Conservation (phyloP, 2,329 filamentous ascomycete species). For the Diaporthe australafricana region DNA sequence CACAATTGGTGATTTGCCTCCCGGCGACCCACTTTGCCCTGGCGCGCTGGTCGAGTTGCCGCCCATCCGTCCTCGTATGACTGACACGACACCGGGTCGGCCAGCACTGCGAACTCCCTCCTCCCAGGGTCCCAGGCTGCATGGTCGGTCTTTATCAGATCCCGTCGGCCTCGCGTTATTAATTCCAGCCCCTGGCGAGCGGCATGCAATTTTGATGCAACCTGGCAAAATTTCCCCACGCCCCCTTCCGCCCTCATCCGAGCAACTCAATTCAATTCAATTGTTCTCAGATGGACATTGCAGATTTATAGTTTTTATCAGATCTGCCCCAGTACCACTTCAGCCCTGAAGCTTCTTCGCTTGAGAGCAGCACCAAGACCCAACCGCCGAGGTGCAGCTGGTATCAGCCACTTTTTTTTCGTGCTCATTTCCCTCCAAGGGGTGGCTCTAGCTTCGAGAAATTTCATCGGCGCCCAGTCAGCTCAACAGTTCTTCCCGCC, state of each 20-base stretch:
- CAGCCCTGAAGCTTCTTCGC: background rate
- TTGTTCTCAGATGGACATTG: background rate
- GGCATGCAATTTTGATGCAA: slow-evolving; percentile 24
- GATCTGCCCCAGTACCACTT: background rate
- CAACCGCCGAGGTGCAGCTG: background rate
- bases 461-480: slow-evolving; percentile 12
- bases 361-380: background rate
- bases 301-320: slow-evolving; percentile 17
- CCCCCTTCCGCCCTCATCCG: background rate
- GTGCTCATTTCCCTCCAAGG: slow-evolving; percentile 11
- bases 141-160: slow-evolving; percentile 21
- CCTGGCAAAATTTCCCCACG: slow-evolving; percentile 23
- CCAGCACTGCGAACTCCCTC: background rate
- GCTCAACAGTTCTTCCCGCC: background rate
- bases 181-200: slow-evolving; percentile 11
- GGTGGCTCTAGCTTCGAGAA: slow-evolving; percentile 21
- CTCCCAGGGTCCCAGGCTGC: no score
- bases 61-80: slow-evolving; percentile 19
- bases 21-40: background rate
- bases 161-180: background rate
- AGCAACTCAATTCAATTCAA: slow-evolving; percentile 4
- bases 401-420: background rate
- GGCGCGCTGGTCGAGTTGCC: background rate
- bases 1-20: background rate
- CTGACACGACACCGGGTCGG: background rate